Evolutionary conservation across 148 eudicot species (phyloP).

Genomic region (Simmondsia chinensis): DNA sequence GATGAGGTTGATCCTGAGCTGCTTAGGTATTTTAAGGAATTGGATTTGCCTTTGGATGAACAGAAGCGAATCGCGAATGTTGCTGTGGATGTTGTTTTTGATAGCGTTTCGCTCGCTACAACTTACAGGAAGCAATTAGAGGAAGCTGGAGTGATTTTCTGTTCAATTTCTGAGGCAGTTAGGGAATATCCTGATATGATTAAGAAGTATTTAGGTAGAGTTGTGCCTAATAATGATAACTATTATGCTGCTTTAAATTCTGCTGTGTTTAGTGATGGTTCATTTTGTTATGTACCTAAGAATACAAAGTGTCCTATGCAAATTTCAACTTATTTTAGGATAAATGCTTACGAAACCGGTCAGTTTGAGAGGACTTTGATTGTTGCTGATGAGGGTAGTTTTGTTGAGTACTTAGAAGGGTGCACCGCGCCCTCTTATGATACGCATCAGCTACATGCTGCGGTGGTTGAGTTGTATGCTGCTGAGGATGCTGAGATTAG

Average conservation of each 20-base stretch:
- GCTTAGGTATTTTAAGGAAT: conserved; percentile 61
- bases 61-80: conserved; percentile 77
- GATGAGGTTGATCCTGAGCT: conserved; percentile 97
- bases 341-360: conserved; percentile 85
- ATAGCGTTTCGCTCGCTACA: conserved; percentile 85
- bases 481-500: conserved; percentile 67
- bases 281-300: conserved; percentile 85
- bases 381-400: conserved; percentile 86
- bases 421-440: conserved; percentile 91
- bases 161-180: conserved; percentile 87
- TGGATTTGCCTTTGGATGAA: conserved; percentile 71
- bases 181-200: conserved; percentile 77
- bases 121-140: conserved; percentile 74
- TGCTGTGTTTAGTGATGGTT: conserved; percentile 95
- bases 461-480: conserved; percentile 82
- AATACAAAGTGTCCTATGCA: conserved; percentile 85
- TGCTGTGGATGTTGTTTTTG: conserved; percentile 86
- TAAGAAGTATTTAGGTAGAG: conserved; percentile 69
- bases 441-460: conserved; percentile 86
- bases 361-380: conserved; percentile 92
- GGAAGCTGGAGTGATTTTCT: conserved; percentile 78
- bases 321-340: conserved; percentile 87
- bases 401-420: conserved; percentile 94
- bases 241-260: conserved; percentile 84
- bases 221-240: conserved; percentile 77